phyloP scores from a whole-genome alignment of 2,329 filamentous ascomycete species.

The Ophiobolus disseminans region DNA sequence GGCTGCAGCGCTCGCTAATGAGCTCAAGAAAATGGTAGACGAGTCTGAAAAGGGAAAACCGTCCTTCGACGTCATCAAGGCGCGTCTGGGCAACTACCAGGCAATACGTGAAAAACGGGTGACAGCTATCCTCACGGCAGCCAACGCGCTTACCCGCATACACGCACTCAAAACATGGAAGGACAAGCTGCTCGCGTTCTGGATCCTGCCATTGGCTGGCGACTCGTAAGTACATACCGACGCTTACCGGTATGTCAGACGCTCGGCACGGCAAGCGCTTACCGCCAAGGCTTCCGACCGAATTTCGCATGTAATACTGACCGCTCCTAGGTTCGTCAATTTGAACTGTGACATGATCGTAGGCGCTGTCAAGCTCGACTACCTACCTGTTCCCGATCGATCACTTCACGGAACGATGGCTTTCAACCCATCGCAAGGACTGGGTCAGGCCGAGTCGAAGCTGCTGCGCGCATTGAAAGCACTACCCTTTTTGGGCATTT shows the following conservation, averaged over 20 bases:
- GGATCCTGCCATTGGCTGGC: conserved; percentile 12
- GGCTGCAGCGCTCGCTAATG: conserved; percentile 22
- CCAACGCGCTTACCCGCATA: conserved; percentile 12
- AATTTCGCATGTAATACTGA: neutral
- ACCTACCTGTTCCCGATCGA: conserved; percentile 14
- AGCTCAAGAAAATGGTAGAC: conserved; percentile 16
- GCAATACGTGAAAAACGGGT: conserved; percentile 12
- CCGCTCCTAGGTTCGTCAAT: conserved; percentile 5
- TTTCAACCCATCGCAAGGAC: conserved; percentile 21
- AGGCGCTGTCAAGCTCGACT: conserved; percentile 18
- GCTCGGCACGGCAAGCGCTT: no score
- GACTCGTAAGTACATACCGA: conserved; percentile 18
- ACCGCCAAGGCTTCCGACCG: no score
- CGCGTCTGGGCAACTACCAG: conserved; percentile 15
- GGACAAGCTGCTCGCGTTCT: conserved; percentile 14
- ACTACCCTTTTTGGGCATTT: conserved; percentile 15
- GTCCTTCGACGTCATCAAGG: conserved; percentile 11
- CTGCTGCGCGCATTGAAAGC: conserved; percentile 13
- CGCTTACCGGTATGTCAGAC: no score
- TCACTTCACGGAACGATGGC: conserved; percentile 18
- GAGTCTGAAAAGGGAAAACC: conserved; percentile 15
- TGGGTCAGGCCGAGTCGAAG: conserved; percentile 17
- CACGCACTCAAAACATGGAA: conserved; percentile 18
- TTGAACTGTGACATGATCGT: conserved; percentile 13
- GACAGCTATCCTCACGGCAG: conserved; percentile 5